phyloP scores from a whole-genome alignment of 306 rosid genomes.

The Trifolium subterraneum region DNA sequence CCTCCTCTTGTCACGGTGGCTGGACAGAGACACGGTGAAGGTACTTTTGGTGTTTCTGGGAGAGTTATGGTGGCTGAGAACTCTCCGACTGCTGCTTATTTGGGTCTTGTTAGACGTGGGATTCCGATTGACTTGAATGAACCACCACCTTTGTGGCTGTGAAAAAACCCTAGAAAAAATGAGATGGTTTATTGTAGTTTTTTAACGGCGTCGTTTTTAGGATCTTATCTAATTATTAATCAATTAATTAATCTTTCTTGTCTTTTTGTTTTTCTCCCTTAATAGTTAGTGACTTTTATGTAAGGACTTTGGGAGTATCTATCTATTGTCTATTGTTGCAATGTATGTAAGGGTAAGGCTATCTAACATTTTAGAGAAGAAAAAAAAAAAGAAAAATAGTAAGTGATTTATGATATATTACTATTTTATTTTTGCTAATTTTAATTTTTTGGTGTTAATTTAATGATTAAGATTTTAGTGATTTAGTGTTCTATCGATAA shows the following conservation, averaged over 20 bases:
- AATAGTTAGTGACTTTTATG: not conserved
- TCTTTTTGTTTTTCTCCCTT: not conserved
- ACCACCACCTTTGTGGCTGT: slow-evolving; percentile 94
- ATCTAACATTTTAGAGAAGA: slow-evolving; percentile 37
- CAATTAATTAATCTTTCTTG: too few relatives aligned
- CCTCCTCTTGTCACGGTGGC: not conserved
- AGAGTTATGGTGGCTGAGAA: slow-evolving; percentile 14
- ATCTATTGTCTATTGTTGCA: slow-evolving; percentile 1
- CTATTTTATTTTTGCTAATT: slow-evolving; percentile 1
- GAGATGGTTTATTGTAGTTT: not conserved
- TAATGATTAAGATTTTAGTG: too few relatives aligned
- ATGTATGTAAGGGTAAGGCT: slow-evolving; percentile 31
- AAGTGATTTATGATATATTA: not conserved
- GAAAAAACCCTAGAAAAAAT: slow-evolving; percentile 6
- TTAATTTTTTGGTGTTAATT: too few relatives aligned
- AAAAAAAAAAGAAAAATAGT: not conserved
- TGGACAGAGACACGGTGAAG: slow-evolving; percentile 7
- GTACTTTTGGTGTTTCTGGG: not conserved
- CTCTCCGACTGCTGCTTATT: slow-evolving; percentile 58
- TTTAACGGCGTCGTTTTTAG: slow-evolving; percentile 34
- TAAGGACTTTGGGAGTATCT: not conserved
- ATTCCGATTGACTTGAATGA: slow-evolving; percentile 85
- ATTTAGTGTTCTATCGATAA: too few relatives aligned
- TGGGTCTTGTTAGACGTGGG: slow-evolving; percentile 80
- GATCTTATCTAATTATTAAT: not conserved